Conservation (phyloP, 768 basidiomycete species). For the Boletus barrowsii region DNA sequence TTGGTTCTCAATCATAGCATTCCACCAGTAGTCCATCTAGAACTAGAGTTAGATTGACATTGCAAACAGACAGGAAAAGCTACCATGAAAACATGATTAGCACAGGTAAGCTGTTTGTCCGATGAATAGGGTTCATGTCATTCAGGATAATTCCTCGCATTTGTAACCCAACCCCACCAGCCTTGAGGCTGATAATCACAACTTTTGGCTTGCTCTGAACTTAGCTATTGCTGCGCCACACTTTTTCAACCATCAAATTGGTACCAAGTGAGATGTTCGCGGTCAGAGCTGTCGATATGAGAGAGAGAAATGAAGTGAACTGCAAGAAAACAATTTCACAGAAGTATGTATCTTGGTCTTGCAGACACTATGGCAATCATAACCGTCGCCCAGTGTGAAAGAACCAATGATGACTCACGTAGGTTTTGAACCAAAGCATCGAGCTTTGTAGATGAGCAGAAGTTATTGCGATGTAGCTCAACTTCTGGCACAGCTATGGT, state of each 20-base stretch:
- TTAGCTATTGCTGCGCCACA: constrained; percentile 70
- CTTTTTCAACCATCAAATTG: constrained; percentile 90
- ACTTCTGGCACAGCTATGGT: constrained; percentile 40
- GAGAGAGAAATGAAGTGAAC: constrained; percentile 83
- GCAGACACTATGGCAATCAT: constrained; percentile 44
- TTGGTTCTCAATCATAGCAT: constrained; percentile 79
- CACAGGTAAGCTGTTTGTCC: constrained; percentile 57
- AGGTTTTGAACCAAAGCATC: constrained; percentile 77
- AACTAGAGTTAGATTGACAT: constrained; percentile 1
- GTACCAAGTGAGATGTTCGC: constrained; percentile 65
- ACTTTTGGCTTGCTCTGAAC: constrained; percentile 80
- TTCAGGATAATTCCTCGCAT: constrained; percentile 45
- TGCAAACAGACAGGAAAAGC: constrained; percentile 3
- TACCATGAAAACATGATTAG: constrained; percentile 87
- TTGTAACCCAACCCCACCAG: constrained; percentile 86
- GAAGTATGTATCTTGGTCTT: constrained; percentile 71
- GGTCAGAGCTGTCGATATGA: constrained; percentile 66
- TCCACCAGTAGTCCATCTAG: constrained; percentile 95
- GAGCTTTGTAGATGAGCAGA: constrained; percentile 88
- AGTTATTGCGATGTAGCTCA: constrained; percentile 73
- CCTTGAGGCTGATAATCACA: constrained; percentile 77
- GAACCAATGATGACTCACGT: constrained; percentile 40
- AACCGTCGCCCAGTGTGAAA: not conserved
- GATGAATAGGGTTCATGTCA: not conserved
- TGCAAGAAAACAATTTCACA: constrained; percentile 88